Evolutionary conservation across 306 rosid species (phyloP).

Genomic region (cucumber (Cucumis sativus)): DNA sequence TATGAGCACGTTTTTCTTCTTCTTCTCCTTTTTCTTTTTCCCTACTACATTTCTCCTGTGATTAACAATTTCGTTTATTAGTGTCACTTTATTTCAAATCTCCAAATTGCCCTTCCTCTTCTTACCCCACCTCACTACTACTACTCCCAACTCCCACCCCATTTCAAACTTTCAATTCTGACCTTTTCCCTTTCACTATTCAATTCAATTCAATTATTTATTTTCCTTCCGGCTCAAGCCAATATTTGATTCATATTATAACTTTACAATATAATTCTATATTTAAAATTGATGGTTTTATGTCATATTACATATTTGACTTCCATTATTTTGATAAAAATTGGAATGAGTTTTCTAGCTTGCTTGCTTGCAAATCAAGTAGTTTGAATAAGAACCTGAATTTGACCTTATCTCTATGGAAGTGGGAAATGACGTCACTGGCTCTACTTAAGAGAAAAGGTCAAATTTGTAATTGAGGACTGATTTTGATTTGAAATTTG

Average conservation of each 20-base stretch:
- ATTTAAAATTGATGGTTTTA: no score
- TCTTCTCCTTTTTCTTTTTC: background rate
- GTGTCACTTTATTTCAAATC: background rate
- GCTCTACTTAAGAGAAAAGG: background rate
- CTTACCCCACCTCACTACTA: background rate
- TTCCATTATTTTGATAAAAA: no score
- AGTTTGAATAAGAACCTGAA: background rate
- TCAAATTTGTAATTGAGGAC: background rate
- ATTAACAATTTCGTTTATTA: background rate
- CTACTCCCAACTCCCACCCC: background rate
- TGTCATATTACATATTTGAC: no score
- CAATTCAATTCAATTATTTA: background rate
- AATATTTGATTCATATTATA: no score
- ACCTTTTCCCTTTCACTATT: background rate
- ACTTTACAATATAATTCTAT: no score
- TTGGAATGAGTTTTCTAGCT: no score
- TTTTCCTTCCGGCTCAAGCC: no score
- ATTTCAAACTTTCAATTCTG: background rate
- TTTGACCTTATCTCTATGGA: background rate
- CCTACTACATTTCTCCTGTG: background rate
- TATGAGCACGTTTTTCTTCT: background rate
- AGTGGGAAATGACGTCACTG: background rate
- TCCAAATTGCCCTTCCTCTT: background rate
- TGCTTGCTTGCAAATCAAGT: no score
- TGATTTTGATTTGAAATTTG: conserved; percentile 1